These are phyloP conservation scores for Leucoagaricus sp. DNA, from an alignment of 1,284 basidiomycete species.

Conservation along the genomic window DNA sequence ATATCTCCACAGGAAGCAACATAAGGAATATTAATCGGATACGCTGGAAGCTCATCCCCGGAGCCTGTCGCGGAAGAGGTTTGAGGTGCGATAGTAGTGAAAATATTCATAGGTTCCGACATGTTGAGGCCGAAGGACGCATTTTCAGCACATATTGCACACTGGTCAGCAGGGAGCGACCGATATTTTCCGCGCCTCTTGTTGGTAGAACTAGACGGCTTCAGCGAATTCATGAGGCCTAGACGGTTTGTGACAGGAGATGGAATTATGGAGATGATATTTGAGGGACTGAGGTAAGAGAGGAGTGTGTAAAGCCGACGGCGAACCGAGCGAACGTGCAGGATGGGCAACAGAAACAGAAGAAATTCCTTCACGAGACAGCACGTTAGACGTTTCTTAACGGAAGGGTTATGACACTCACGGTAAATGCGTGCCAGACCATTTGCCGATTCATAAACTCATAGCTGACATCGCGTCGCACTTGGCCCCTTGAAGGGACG, in stretches of 20 bases:
- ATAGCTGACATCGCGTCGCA: conserved; percentile 89
- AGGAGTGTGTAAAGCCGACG: conserved; percentile 52
- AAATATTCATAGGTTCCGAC: conserved; percentile 51
- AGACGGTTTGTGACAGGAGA: conserved; percentile 7
- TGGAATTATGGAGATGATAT: conserved; percentile 25
- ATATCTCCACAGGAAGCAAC: conserved; percentile 76
- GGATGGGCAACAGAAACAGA: conserved; percentile 87
- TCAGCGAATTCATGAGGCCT: conserved; percentile 14
- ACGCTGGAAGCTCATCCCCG: conserved; percentile 47
- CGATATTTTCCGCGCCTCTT: conserved; percentile 61
- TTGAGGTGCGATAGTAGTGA: conserved; percentile 33
- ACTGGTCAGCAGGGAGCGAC: conserved; percentile 64
- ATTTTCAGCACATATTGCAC: conserved; percentile 80
- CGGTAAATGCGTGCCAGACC: conserved; percentile 98
- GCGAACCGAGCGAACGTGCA: conserved; percentile 68
- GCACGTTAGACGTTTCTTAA: conserved; percentile 1
- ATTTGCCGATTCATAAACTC: conserved; percentile 99
- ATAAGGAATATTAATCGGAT: conserved; percentile 74
- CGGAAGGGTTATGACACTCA: conserved; percentile 39
- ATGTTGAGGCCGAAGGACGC: conserved; percentile 60
- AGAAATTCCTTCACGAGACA: conserved; percentile 80
- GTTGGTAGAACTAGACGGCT: conserved; percentile 15
- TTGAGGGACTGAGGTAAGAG: conserved; percentile 38
- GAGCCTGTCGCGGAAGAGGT: conserved; percentile 19
- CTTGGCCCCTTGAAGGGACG: conserved; percentile 70